These are phyloP conservation scores for Ricinus communis DNA, from an alignment of 345 rosid genomes.

Conservation along the genomic window DNA sequence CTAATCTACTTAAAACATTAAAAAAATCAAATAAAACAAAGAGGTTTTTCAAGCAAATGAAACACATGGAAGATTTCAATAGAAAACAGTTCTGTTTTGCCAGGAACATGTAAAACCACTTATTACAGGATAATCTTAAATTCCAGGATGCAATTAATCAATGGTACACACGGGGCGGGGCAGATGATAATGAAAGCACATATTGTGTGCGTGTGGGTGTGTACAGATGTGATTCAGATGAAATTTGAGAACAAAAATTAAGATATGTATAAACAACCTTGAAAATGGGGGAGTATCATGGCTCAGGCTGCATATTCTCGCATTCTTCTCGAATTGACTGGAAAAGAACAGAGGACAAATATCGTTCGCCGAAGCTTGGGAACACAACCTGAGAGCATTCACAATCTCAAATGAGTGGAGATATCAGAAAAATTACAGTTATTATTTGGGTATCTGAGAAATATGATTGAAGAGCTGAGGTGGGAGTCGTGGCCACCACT, in stretches of 20 bases:
- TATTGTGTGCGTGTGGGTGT: no score
- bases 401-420: neutral
- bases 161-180: no score
- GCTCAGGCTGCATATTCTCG: slow-evolving; percentile 78
- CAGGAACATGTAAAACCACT: no score
- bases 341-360: slow-evolving; percentile 81
- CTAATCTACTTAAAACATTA: neutral
- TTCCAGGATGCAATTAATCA: no score
- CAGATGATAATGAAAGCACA: no score
- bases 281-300: slow-evolving; percentile 30
- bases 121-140: no score
- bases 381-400: slow-evolving; percentile 70
- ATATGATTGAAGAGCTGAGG: no score
- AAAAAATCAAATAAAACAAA: neutral
- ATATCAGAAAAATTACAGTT: neutral
- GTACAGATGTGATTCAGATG: neutral
- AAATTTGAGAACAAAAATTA: neutral
- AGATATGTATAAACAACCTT: neutral
- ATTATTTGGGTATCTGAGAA: no score
- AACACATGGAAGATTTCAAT: neutral
- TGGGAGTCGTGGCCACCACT: no score
- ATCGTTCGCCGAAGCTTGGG: slow-evolving; percentile 94
- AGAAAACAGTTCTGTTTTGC: no score
- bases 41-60: neutral
- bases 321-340: slow-evolving; percentile 89